Evolutionary conservation across 2,329 filamentous ascomycete genomes (phyloP), one percentile per base, ranked within the genome.

Genomic region (Trichoderma polysporum): DNA sequence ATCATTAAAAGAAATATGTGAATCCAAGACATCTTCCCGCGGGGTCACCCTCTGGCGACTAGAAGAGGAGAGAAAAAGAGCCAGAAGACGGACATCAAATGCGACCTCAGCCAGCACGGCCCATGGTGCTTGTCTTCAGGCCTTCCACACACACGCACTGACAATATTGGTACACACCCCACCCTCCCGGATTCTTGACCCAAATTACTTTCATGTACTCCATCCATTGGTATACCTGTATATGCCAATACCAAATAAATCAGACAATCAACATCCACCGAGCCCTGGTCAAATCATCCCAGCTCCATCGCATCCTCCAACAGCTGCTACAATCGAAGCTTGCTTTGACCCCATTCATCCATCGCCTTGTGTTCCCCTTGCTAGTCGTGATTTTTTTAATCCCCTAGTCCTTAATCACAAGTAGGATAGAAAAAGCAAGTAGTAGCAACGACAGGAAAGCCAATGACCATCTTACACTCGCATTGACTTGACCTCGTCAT

Each of bases 321-420:
- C 37, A 22, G 35, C 35, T 47, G 39, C 33, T 52, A 22, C 45
- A 60, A 58, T 58, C 13, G 52, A 66, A 58, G 62, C 52, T 66
- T 66, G 53, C 57, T 56, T 62, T 33, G 65, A 25, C 41, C 57
- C 65, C 54, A 50, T 61, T 39, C 50, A 54, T 57, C 61, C 39
- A 54, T 50, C 64, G 58, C 58, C 57, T 53, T 67, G 39, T 62
- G 49, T 50, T 54, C 49, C 58, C 65, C 64, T 50, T 56, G 31
- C 57, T 62, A 67, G 65, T 47, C 64, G 35, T 54, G 13, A 33
- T 27, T 31, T 60, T 35, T 33, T 33, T 29, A 25, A 13, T 27
- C 29, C 60, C 59, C 60, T 35, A 17, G 47, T 33, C 60, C 35
- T 25, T 13, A 15, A 13, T 22, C 41, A 37, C 41, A 49, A 17